These are phyloP conservation scores for Trifolium dubium DNA, from an alignment of 306 rosid species.

Conservation along the genomic window DNA sequence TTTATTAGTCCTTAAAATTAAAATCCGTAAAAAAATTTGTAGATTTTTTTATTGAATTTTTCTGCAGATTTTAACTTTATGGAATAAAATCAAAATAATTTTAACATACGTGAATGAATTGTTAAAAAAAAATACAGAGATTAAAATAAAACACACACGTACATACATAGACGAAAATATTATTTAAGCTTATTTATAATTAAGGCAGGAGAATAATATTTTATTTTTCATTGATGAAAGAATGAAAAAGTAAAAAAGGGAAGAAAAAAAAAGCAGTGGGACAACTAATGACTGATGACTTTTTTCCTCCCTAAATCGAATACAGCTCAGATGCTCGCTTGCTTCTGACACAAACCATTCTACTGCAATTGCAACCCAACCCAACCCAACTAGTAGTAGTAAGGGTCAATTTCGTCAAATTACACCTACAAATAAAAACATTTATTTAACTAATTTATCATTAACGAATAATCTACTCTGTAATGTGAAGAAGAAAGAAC, in stretches of 20 bases:
- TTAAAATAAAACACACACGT: no score
- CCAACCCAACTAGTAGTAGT: not conserved
- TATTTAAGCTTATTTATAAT: no score
- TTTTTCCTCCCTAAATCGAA: constrained; percentile 45
- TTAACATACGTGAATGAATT: no score
- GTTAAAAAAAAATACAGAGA: no score
- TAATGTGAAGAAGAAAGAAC: not conserved
- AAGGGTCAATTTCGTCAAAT: constrained; percentile 50
- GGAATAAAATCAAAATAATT: no score
- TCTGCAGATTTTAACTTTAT: no score
- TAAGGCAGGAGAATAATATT: no score
- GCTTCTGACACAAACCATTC: constrained; percentile 67
- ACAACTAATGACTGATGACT: constrained; percentile 21
- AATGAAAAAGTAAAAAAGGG: constrained; percentile 8
- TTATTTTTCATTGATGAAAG: no score
- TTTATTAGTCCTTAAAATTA: no score
- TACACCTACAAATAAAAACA: not conserved
- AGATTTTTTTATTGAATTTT: no score
- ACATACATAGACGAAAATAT: no score
- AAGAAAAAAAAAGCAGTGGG: constrained; percentile 10
- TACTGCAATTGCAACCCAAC: not conserved
- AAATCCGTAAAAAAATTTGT: no score
- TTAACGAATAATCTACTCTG: not conserved
- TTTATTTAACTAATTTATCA: not conserved
- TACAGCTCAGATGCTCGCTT: constrained; percentile 72